phyloP scores from a whole-genome alignment of 1,139 yeast genomes.

The Kluyveromyces sp. region DNA sequence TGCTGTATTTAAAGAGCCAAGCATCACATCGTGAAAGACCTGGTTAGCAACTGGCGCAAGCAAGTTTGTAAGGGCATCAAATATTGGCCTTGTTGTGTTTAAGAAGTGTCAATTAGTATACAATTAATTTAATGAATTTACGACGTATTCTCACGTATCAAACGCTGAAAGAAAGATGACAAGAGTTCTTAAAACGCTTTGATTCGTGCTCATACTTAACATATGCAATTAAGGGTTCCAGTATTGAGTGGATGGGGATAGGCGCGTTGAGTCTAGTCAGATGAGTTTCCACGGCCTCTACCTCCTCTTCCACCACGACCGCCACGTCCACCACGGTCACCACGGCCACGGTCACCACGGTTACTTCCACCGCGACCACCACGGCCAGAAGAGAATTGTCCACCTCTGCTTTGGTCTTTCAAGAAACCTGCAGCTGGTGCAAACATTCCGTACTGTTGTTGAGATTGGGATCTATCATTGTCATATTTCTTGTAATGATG shows the following conservation, averaged over 20 bases:
- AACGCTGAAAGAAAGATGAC: not conserved
- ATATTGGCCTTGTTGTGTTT: not conserved
- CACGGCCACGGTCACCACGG: constrained; percentile 15
- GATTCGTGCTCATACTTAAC: not conserved
- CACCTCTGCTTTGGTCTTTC: constrained; percentile 10
- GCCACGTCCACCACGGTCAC: constrained; percentile 18
- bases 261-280: not conserved
- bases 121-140: not conserved
- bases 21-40: not conserved
- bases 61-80: not conserved
- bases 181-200: not conserved
- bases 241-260: not conserved
- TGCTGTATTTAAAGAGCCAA: constrained; percentile 38
- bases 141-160: not conserved
- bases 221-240: not conserved
- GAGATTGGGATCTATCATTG: constrained; percentile 8
- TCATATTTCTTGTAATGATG: constrained; percentile 8
- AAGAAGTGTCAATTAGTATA: not conserved
- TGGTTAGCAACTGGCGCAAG: no score
- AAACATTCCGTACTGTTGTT: constrained; percentile 18
- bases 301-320: not conserved
- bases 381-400: constrained; percentile 5
- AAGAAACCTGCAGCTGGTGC: constrained; percentile 28
- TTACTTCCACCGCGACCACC: constrained; percentile 12
- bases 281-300: constrained; percentile 3